These are phyloP conservation scores for Seiridium unicorne DNA, from an alignment of 2,329 filamentous ascomycete species.

Conservation along the genomic window DNA sequence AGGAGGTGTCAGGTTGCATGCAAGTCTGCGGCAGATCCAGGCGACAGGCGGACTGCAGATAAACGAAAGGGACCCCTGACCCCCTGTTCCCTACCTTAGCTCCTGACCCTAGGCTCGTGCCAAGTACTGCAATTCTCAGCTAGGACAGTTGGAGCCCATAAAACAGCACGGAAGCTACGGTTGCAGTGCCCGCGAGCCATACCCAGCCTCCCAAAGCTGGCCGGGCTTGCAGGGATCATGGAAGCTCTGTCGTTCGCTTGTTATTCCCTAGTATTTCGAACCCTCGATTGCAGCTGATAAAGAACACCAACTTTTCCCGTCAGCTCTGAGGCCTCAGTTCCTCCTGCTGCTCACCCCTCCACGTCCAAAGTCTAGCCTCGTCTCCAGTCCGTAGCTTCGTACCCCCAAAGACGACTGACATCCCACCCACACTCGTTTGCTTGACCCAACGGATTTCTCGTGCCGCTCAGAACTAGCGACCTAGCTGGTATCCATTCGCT, in stretches of 20 bases:
- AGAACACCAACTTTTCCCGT: not conserved
- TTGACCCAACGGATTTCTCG: not conserved
- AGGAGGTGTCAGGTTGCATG: constrained; percentile 1
- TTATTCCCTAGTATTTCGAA: not conserved
- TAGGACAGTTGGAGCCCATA: no score
- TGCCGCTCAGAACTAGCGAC: not conserved
- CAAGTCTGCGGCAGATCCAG: not conserved
- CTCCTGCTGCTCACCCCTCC: not conserved
- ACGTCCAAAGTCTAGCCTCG: not conserved
- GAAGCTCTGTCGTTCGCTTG: not conserved
- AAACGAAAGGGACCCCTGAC: not conserved
- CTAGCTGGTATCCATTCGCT: constrained; percentile 2
- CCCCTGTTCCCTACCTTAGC: not conserved
- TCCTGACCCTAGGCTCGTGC: not conserved
- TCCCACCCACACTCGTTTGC: not conserved
- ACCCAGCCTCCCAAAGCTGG: constrained; percentile 3
- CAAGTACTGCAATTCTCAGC: no score
- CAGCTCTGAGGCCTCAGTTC: not conserved
- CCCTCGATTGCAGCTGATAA: not conserved
- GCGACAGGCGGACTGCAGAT: not conserved
- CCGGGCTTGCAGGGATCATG: not conserved
- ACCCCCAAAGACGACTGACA: no score
- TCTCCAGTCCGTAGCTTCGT: not conserved
- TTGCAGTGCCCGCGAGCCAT: not conserved
- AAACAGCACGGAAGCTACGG: not conserved